Evolutionary conservation across 208 protist genomes (phyloP).

Genomic region (Wallacemonas collosoma): DNA sequence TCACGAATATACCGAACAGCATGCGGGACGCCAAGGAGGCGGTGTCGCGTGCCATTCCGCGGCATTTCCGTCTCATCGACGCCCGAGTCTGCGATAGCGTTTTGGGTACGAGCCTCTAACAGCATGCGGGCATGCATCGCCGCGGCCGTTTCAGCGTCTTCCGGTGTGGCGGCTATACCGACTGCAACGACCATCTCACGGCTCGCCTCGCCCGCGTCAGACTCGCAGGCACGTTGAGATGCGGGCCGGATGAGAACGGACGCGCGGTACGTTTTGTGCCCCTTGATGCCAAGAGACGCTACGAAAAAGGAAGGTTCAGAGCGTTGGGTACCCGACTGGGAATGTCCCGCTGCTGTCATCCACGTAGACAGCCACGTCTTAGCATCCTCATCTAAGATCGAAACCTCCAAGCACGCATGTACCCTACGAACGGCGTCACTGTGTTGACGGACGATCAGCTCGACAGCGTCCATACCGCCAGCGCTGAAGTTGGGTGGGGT

Average conservation of each 20-base stretch:
- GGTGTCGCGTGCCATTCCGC: too few species aligned
- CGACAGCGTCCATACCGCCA: too few species aligned
- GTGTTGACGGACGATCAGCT: background rate
- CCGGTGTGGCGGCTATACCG: constrained; percentile 53
- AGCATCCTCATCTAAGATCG: background rate
- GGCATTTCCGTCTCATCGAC: too few species aligned
- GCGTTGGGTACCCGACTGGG: background rate
- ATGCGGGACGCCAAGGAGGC: background rate
- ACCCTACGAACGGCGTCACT: background rate
- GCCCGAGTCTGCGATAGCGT: too few species aligned
- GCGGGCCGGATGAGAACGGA: constrained; percentile 39
- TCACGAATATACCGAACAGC: constrained; percentile 13
- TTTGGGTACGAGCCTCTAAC: constrained; percentile 20
- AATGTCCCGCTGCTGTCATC: background rate
- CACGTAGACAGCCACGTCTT: background rate
- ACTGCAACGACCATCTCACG: constrained; percentile 66
- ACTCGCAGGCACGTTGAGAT: background rate
- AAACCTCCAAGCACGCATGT: background rate
- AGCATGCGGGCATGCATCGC: constrained; percentile 74
- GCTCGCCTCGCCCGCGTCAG: too few species aligned
- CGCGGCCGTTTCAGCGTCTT: constrained; percentile 61
- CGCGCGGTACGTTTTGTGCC: constrained; percentile 66
- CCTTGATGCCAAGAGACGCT: constrained; percentile 58
- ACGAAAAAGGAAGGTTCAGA: constrained; percentile 49
- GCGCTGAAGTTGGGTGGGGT: too few species aligned